Base-by-base conservation (phyloP, 208 protist genomes). In the Leptomonas seymouri region DNA sequence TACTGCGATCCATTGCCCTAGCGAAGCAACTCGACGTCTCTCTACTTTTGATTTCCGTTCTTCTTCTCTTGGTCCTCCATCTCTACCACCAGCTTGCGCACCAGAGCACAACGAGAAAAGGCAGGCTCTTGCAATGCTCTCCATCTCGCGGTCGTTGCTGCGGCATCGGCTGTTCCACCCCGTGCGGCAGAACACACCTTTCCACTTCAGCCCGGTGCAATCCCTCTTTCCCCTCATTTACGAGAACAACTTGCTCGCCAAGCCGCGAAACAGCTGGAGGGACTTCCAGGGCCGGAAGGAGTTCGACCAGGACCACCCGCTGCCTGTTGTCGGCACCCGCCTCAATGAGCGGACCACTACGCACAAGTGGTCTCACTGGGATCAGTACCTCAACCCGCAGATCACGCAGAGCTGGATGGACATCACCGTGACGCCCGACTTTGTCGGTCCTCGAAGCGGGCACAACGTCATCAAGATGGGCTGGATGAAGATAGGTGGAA, bases 401-500 rank as follows among this genome's bases (percentile, higher is more conserved):
- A 59, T 97, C 44, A 95, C 86, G 36, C 80, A 83, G 53, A 85
- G 78, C 59, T 81, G 75, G 73, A 77, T 54, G 50, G 76, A 93
- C 70, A 63, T 97, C 46, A 93, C 85, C 8, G 77, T 86, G 44
- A 86, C 88, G 14, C 85, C 86, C 23, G 87, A 97, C 69, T 97
- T 93, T 70, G 88, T 97, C 20, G 93, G 93, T 20, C 82, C 80
- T 9, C 89, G 93, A 39, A 86, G 78, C 57, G 93, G 93, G 1
- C 86, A 95, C 70, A 92, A 93, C 67, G 78, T 97, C 61, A 93
- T 90, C 64, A 91, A 87, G 55, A 90, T 97, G 84, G 93, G 93
- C 25, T 97, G 93, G 93, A 93, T 94, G 85, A 94, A 94, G 76
- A 93, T 95, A 42, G 93, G 93, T 39, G 87, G 89, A 16, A 94